These are phyloP conservation scores for Cyamopsis tetragonoloba DNA, from an alignment of 306 rosid genomes.

Conservation along the genomic window DNA sequence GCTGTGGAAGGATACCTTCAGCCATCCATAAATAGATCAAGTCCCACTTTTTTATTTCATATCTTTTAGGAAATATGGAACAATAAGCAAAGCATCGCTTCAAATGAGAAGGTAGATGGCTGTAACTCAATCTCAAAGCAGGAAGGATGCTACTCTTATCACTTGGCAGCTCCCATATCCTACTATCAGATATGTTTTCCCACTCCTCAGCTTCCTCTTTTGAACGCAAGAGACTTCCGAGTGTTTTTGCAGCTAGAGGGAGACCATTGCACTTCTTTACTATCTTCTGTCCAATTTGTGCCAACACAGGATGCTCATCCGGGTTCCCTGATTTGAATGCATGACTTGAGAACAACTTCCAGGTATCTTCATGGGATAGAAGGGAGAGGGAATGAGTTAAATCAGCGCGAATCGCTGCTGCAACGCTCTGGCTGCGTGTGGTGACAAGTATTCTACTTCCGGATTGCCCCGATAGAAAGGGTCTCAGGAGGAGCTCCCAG, in stretches of 20 bases:
- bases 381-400: conserved; percentile 22
- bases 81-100: conserved; percentile 31
- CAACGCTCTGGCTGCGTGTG: conserved; percentile 38
- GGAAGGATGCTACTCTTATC: conserved; percentile 41
- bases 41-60: conserved; percentile 1
- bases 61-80: conserved; percentile 28
- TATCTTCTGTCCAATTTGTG: conserved; percentile 32
- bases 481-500: conserved; percentile 43
- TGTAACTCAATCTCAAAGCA: conserved; percentile 26
- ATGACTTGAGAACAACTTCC: conserved; percentile 38
- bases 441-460: conserved; percentile 55
- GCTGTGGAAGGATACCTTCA: conserved; percentile 28
- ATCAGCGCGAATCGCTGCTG: conserved; percentile 34
- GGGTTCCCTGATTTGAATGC: conserved; percentile 28
- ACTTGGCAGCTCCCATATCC: conserved; percentile 39
- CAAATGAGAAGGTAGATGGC: conserved; percentile 6
- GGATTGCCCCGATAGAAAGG: conserved; percentile 28
- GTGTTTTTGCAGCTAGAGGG: conserved; percentile 43
- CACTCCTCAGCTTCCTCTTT: conserved; percentile 34
- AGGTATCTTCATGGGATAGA: conserved; percentile 36
- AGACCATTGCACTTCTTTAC: conserved; percentile 42
- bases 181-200: conserved; percentile 30
- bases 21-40: conserved; percentile 44
- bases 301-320: conserved; percentile 2
- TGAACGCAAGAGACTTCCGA: conserved; percentile 37